Evolutionary conservation across 23 red algal genomes (phyloP).

Genomic region (Chondrus crispus): DNA sequence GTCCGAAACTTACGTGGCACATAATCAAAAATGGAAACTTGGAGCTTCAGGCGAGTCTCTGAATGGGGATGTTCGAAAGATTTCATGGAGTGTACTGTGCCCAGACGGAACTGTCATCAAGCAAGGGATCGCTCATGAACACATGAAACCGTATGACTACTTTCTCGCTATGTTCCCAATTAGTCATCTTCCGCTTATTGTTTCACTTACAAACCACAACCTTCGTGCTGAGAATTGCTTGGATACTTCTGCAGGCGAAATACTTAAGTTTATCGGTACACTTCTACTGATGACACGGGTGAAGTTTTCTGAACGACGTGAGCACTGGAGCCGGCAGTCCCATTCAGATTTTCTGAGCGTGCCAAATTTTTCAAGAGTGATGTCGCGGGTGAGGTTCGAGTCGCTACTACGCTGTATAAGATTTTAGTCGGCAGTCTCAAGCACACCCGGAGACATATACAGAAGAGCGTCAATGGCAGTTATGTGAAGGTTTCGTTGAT

Average conservation of each 20-base stretch:
- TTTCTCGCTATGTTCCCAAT: not conserved
- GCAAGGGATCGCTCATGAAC: not conserved
- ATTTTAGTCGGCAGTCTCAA: not conserved
- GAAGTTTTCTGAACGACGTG: not conserved
- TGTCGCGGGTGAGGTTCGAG: not conserved
- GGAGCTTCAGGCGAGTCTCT: too few relatives aligned
- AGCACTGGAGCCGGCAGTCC: not conserved
- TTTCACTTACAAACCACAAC: not conserved
- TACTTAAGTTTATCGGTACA: not conserved
- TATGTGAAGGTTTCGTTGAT: too few relatives aligned
- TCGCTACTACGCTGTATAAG: not conserved
- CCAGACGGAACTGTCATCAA: not conserved
- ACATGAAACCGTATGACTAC: constrained; percentile 6
- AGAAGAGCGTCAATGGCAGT: not conserved
- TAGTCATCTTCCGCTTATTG: not conserved
- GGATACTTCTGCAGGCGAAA: not conserved
- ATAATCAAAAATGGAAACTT: too few relatives aligned
- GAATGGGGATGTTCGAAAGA: too few relatives aligned
- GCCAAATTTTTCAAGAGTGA: not conserved
- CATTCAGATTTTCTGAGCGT: not conserved
- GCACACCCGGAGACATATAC: not conserved
- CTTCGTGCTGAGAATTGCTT: not conserved
- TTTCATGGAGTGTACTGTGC: not conserved
- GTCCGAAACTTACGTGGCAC: too few relatives aligned
- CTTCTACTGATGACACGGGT: not conserved